Evolutionary conservation across 352 stramenopile species (phyloP), one percentile per base, ranked within the genome.

Genomic region (Thraustochytrium striatum): DNA sequence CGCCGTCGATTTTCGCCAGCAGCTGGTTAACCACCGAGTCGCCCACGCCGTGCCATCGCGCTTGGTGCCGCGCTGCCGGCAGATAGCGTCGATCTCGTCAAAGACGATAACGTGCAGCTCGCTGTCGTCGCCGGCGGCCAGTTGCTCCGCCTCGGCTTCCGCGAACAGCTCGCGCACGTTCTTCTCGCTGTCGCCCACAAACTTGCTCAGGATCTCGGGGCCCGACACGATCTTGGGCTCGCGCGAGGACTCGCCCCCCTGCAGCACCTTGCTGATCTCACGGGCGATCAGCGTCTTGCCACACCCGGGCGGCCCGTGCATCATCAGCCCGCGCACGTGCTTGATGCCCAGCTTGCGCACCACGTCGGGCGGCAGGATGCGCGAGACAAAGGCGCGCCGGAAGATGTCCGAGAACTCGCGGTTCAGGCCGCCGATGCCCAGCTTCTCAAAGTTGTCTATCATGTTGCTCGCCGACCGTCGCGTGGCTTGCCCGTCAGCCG

Each of bases 101-200:
- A 99, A 98, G 84, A 99, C 99, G 84, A 99, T 98, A 83, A 99
- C 98, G 85, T 99, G 97, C 61, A 99, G 89, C 80, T 98, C 96
- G 69, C 89, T 97, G 69, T 97, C 92, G 75, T 98, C 96, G 61
- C 95, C 96, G 28, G 96, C 82, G 61, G 97, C 89, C 61, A 79
- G 44, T 72, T 88, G 81, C 81, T 91, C 87, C 33, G 85, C 79
- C 82, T 96, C 90, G 9, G 96, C 96, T 72, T 99, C 96, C 0
- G 91, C 88, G 85, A 99, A 99, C 0, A 98, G 87, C 65, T 98
- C 95, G 50, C 97, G 91, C 81, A 99, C 98, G 87, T 98, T 98
- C 83, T 97, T 93, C 87, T 99, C 97, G 30, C 89, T 95, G 50
- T 96, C 94, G 83, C 97, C 97, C 2, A 99, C 96, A 87, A 96